Evolutionary conservation across 2,329 filamentous ascomycete species (phyloP).

Genomic region (Cyphellophora europaea): DNA sequence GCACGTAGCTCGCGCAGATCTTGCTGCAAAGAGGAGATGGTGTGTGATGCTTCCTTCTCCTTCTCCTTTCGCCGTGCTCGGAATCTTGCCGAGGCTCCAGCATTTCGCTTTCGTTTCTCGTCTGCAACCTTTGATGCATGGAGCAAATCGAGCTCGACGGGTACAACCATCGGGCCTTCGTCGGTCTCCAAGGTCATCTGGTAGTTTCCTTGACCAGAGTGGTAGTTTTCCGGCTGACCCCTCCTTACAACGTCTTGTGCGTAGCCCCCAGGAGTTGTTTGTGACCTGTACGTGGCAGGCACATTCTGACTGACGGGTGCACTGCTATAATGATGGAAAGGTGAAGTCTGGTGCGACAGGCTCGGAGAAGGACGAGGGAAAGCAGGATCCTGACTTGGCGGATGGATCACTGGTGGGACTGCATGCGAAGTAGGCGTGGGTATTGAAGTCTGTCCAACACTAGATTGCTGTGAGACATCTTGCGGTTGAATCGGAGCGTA

Average conservation of each 20-base stretch:
- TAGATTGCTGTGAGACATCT: background rate
- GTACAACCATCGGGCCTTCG: conserved; percentile 28
- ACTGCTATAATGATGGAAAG: background rate
- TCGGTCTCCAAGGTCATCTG: conserved; percentile 24
- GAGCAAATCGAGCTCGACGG: conserved; percentile 52
- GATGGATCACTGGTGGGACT: too few relatives aligned
- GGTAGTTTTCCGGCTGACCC: conserved; percentile 14
- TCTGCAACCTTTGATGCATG: conserved; percentile 75
- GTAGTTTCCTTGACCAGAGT: conserved; percentile 19
- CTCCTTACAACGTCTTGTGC: background rate
- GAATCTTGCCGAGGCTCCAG: conserved; percentile 75
- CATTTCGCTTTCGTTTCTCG: conserved; percentile 77
- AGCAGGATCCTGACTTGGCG: too few relatives aligned
- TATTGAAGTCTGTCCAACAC: background rate
- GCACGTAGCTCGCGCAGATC: conserved; percentile 58
- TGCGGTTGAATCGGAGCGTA: background rate
- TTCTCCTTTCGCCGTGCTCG: conserved; percentile 73
- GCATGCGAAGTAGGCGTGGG: background rate
- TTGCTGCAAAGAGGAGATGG: conserved; percentile 59
- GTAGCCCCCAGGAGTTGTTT: conserved; percentile 4
- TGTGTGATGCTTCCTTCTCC: conserved; percentile 61
- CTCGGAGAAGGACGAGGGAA: too few relatives aligned
- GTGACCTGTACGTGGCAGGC: background rate
- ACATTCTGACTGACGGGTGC: background rate
- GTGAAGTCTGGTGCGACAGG: too few relatives aligned